These are phyloP conservation scores for Sanghuangporus baumii DNA, from an alignment of 1,284 basidiomycete genomes.

Conservation along the genomic window DNA sequence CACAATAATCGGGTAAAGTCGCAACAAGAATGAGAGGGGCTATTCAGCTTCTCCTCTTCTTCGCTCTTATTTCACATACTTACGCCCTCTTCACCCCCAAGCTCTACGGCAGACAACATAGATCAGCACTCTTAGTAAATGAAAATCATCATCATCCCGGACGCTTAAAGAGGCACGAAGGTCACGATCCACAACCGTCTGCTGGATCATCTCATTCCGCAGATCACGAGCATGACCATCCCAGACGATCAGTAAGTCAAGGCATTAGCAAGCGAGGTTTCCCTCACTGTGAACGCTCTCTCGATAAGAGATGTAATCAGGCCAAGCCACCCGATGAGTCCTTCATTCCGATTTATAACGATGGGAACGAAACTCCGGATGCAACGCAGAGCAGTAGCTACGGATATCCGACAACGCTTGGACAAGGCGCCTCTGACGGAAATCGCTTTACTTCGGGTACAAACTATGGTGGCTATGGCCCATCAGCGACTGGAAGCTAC, in stretches of 20 bases:
- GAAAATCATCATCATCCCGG: no score
- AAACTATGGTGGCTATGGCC: not conserved
- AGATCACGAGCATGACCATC: not conserved
- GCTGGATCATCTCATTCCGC: not conserved
- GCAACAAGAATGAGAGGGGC: constrained; percentile 3
- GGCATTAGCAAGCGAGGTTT: not conserved
- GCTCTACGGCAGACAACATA: not conserved
- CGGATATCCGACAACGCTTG: not conserved
- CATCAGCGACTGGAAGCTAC: not conserved
- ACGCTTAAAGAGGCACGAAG: not conserved
- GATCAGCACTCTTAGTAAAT: not conserved
- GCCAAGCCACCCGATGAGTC: not conserved
- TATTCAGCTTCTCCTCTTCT: not conserved
- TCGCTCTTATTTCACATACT: not conserved
- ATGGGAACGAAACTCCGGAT: not conserved
- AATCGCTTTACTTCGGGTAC: not conserved
- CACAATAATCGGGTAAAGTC: not conserved
- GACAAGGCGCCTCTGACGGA: not conserved
- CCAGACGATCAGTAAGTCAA: not conserved
- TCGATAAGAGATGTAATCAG: not conserved
- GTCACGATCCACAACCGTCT: not conserved
- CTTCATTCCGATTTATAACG: not conserved
- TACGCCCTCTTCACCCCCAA: constrained; percentile 5
- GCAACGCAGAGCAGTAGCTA: not conserved
- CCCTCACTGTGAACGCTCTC: not conserved